Evolutionary conservation across 2,329 filamentous ascomycete species (phyloP), one percentile per base, ranked within the genome.

Genomic region (Monosporascus sp.): DNA sequence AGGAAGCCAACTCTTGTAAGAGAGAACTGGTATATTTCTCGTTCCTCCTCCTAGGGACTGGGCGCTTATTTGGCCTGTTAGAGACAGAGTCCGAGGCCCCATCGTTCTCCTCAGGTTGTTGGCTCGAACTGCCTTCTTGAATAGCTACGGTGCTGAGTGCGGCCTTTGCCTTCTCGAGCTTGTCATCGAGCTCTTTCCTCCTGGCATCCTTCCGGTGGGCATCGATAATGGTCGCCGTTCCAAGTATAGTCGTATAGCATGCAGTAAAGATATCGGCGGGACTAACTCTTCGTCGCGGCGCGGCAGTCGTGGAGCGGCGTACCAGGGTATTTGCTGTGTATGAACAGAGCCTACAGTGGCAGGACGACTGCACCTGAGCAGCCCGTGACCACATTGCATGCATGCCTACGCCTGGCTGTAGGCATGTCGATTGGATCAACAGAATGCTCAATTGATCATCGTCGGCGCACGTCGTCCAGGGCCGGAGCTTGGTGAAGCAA

Each of bases 331-430:
- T 72, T 53, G 78, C 65, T 50, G 73, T 71, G 52, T 78, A 76
- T 51, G 81, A 70, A 70, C 84, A 88, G 63, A 81, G 74, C 60
- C 79, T 75, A 72, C 84, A 88, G 70, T 78, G 78, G 72, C 83
- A 87, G 62, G 79, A 76, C 70, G 62, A 63, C 54, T 79, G 81
- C 71, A 77, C 78, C 76, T 80, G 81, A 63, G 79, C 77, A 72
- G 82, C 81, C 72, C 84, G 81, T 69, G 82, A 84, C 84, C 85
- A 86, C 60, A 89, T 68, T 58, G 78, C 77, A 71, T 82, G 82
- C 88, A 90, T 91, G 65, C 67, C 72, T 60, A 91, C 91, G 64
- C 66, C 72, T 60, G 65, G 8, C 42, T 46, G 7, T 46, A 63
- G 57, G 66, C 73, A 64, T 64, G 36, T 62, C 65, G 59, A 54